phyloP scores from a whole-genome alignment of 169 alveolate species.

The Amoebophrya sp. region DNA sequence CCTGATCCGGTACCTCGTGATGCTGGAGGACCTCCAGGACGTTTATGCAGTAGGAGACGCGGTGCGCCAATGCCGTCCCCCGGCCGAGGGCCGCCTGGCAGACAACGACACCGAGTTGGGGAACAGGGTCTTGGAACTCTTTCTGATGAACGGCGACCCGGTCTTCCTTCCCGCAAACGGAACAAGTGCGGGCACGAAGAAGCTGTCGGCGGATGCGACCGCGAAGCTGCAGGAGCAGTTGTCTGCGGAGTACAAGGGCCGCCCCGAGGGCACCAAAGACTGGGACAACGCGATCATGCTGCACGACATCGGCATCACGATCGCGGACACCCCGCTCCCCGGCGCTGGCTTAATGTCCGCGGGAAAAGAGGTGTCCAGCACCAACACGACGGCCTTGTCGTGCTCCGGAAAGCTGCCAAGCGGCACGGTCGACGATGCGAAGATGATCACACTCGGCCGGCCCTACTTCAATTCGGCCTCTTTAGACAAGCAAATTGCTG shows the following conservation, averaged over 20 bases:
- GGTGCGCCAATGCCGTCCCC: not conserved
- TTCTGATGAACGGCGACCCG: not conserved
- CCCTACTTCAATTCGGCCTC: not conserved
- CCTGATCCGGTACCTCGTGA: not conserved
- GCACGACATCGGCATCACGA: too few species aligned
- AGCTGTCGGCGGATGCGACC: too few species aligned
- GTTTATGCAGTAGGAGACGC: not conserved
- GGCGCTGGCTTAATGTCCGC: too few species aligned
- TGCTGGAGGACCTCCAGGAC: not conserved
- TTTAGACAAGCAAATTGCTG: not conserved
- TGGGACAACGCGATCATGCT: too few species aligned
- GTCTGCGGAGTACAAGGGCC: too few species aligned
- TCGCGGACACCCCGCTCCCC: too few species aligned
- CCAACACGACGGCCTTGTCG: too few species aligned
- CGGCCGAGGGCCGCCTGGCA: not conserved
- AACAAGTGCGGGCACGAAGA: too few species aligned
- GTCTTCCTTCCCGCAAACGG: not conserved
- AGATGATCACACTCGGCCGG: not conserved
- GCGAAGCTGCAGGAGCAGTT: too few species aligned
- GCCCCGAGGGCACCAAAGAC: too few species aligned
- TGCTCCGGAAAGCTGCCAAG: too few species aligned
- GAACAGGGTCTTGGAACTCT: not conserved
- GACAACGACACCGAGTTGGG: not conserved
- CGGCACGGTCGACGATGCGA: not conserved
- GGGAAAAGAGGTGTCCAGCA: too few species aligned